These are phyloP conservation scores for Rutstroemia sydowiana DNA, from an alignment of 2,329 filamentous ascomycete species.

Conservation along the genomic window DNA sequence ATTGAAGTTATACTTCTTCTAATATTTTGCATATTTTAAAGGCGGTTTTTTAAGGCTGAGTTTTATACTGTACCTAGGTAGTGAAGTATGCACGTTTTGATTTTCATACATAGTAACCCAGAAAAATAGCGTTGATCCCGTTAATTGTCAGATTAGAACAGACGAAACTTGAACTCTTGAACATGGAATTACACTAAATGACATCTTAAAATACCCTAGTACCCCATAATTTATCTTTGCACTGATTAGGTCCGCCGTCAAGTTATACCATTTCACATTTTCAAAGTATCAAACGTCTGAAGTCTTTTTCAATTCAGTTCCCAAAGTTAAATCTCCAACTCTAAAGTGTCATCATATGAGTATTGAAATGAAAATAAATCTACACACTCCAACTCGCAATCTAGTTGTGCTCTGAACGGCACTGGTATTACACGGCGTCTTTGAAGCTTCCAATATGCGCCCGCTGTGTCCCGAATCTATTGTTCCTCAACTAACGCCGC, in stretches of 20 bases:
- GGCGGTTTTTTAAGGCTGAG: too few species aligned
- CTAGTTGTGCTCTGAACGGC: conserved; percentile 8
- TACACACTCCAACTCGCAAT: conserved; percentile 4
- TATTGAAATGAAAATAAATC: conserved; percentile 3
- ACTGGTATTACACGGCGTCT: conserved; percentile 11
- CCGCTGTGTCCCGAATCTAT: conserved; percentile 12
- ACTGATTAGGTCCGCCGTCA: too few species aligned
- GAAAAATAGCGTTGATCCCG: not conserved
- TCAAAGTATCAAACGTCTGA: not conserved
- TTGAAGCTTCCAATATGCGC: conserved; percentile 10
- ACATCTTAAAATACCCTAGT: too few species aligned
- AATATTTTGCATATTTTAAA: not conserved
- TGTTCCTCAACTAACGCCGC: not conserved
- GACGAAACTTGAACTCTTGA: too few species aligned
- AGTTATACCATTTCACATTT: too few species aligned
- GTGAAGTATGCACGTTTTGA: not conserved
- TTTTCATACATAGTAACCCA: not conserved
- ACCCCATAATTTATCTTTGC: too few species aligned
- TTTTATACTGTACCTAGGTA: too few species aligned
- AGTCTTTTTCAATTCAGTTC: too few species aligned
- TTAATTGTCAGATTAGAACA: too few species aligned
- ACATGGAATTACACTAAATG: too few species aligned
- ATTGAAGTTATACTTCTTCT: too few species aligned
- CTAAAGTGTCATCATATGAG: not conserved
- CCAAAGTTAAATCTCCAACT: too few species aligned